Evolutionary conservation across 1,284 basidiomycete genomes (phyloP).

Genomic region (Meripilus lineatus): DNA sequence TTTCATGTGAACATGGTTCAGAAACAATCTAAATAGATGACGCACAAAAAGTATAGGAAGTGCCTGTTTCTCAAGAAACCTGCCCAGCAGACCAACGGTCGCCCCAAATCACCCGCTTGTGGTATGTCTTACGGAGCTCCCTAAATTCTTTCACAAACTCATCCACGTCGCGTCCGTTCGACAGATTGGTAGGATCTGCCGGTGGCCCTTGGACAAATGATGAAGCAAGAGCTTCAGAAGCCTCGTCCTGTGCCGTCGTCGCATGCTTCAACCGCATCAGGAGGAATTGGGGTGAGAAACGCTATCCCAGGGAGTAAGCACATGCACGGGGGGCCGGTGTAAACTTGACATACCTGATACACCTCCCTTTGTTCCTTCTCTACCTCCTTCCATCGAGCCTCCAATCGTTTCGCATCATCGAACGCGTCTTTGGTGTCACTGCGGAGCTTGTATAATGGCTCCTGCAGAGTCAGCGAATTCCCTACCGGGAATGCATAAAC

Average conservation of each 20-base stretch:
- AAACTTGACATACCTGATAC: slow-evolving; percentile 63
- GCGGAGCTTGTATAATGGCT: slow-evolving; percentile 66
- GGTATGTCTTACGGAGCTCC: slow-evolving; percentile 80
- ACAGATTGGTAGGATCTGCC: slow-evolving; percentile 26
- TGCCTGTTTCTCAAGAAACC: slow-evolving; percentile 79
- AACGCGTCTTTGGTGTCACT: slow-evolving; percentile 82
- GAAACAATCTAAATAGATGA: not conserved
- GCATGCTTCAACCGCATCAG: slow-evolving; percentile 83
- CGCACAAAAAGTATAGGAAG: slow-evolving; percentile 6
- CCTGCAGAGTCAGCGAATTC: slow-evolving; percentile 71
- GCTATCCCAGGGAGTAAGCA: slow-evolving; percentile 40
- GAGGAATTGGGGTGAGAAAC: slow-evolving; percentile 81
- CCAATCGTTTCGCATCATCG: slow-evolving; percentile 75
- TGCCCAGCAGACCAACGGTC: slow-evolving; percentile 82
- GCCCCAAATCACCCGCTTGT: slow-evolving; percentile 86
- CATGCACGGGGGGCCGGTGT: not conserved
- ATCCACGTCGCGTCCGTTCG: slow-evolving; percentile 62
- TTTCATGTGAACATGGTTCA: too few species aligned
- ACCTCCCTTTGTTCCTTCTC: slow-evolving; percentile 84
- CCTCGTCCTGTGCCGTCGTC: slow-evolving; percentile 83
- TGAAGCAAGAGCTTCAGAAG: slow-evolving; percentile 77
- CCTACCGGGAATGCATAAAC: slow-evolving; percentile 36
- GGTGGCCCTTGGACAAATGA: slow-evolving; percentile 64
- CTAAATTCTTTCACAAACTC: slow-evolving; percentile 87
- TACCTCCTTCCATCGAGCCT: slow-evolving; percentile 77